Evolutionary conservation across 768 basidiomycete genomes (phyloP).

Genomic region (Pleurotus sapidus): DNA sequence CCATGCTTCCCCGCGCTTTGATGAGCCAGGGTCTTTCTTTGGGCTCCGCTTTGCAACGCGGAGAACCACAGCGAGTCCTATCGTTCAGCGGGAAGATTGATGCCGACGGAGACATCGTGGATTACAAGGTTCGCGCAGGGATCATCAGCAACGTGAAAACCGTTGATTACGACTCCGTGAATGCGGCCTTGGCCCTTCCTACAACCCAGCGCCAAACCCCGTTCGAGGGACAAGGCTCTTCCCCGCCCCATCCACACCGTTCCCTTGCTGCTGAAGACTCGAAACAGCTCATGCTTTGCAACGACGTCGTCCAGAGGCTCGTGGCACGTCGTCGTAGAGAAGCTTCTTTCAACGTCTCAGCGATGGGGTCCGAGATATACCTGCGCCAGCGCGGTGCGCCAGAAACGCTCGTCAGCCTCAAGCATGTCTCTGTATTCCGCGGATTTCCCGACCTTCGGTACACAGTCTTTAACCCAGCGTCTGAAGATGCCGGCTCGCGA

Average conservation of each 20-base stretch:
- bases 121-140: conserved; percentile 68
- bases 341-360: conserved; percentile 19
- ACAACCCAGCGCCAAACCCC: conserved; percentile 29
- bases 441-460: conserved; percentile 57
- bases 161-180: conserved; percentile 67
- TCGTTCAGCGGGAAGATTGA: conserved; percentile 80
- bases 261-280: conserved; percentile 11
- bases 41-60: conserved; percentile 23
- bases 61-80: conserved; percentile 54
- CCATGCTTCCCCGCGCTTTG: conserved; percentile 70
- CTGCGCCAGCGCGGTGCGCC: conserved; percentile 21
- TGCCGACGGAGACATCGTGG: conserved; percentile 58
- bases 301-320: conserved; percentile 14
- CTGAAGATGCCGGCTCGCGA: conserved; percentile 39
- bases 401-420: background rate
- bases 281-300: conserved; percentile 27
- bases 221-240: conserved; percentile 32
- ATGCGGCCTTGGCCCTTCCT: conserved; percentile 40
- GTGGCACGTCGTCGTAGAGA: conserved; percentile 14
- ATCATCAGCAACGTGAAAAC: conserved; percentile 65
- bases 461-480: conserved; percentile 26
- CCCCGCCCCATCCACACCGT: background rate
- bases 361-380: conserved; percentile 23
- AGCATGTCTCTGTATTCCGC: conserved; percentile 30
- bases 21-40: conserved; percentile 47